Percentiles rank a stretch among this genome's conserved stretches.
Evolutionary conservation across 2,329 filamentous ascomycete species (phyloP).

Genomic region (Ceratocystis lukuohia): DNA sequence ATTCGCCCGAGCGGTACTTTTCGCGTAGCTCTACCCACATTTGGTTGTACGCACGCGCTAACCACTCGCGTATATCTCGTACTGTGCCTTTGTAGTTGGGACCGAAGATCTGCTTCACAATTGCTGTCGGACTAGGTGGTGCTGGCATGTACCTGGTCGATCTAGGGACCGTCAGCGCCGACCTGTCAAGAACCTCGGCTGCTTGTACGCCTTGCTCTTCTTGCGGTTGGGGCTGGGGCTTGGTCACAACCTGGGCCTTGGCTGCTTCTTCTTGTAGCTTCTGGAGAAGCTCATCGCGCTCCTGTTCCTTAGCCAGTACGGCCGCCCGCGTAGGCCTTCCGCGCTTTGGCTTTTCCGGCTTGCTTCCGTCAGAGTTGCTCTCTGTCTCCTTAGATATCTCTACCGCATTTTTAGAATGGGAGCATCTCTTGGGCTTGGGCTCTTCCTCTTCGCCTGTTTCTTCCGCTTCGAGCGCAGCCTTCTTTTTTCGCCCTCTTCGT

Average conservation of each 20-base stretch:
- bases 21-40: conserved; percentile 6
- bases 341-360: neutral
- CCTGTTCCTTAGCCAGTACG: neutral
- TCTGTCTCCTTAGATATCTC: neutral
- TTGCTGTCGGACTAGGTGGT: neutral
- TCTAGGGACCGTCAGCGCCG: neutral
- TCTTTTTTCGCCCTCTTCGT: neutral
- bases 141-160: neutral
- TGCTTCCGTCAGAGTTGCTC: neutral
- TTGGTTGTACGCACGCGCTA: conserved; percentile 7
- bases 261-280: neutral
- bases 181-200: neutral
- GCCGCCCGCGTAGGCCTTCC: neutral
- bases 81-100: neutral
- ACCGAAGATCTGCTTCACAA: conserved; percentile 4
- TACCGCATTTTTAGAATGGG: neutral
- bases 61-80: conserved; percentile 10
- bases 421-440: neutral
- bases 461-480: neutral
- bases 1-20: conserved; percentile 18
- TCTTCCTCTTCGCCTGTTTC: neutral
- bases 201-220: neutral
- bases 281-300: neutral
- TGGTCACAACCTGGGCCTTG: neutral
- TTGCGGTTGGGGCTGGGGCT: neutral